Evolutionary conservation across 768 basidiomycete genomes (phyloP), one percentile per base, ranked within the genome.

Genomic region (Agaricus blazei): DNA sequence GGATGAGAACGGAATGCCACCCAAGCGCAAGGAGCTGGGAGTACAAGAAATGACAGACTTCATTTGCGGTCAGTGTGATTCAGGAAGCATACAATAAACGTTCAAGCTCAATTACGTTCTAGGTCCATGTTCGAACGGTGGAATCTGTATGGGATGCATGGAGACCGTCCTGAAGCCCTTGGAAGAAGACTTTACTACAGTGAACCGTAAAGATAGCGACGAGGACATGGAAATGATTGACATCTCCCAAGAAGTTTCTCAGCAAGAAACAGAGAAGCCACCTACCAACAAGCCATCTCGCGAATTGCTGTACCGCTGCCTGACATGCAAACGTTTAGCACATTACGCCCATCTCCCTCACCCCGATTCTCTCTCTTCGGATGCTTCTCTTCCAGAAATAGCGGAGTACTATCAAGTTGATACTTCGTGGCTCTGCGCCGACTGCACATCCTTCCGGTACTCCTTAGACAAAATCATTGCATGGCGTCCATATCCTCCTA

Each of bases 391-490:
- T 37, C 66, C 64, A 2, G 75, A 81, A 0, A 72, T 86, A n/a
- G 89, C 85, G 4, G 62, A 64, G 19, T 70, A 83, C 60, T 93
- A 90, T 65, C 87, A 88, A 59, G 54, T 63, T 1, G 68, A 70
- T 3, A 68, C 69, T 34, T 64, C 64, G 28, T 92, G 88, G 90
- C 72, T 80, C 14, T 96, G 94, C 64, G 76, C 77, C 4, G 89
- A 94, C 62, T 96, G 94, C 64, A 67, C 74, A 23, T 90, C 87
- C 11, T 95, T 78, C 65, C 74, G 73, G 12, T 87, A 85, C 65
- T 67, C 72, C 8, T 69, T 93, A 11, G 92, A 95, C 67, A 88
- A 88, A 69, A 90, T 98, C 59, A 75, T 97, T 41, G 95, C 93
- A 1, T 97, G 95, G 95, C 79, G 93, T 28, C 88, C 91, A 4